A percentile compares a stretch with the other conserved stretches of the same genome.
phyloP scores from a whole-genome alignment of 495 filamentous ascomycete species.

The Chaetomium fimeti region DNA sequence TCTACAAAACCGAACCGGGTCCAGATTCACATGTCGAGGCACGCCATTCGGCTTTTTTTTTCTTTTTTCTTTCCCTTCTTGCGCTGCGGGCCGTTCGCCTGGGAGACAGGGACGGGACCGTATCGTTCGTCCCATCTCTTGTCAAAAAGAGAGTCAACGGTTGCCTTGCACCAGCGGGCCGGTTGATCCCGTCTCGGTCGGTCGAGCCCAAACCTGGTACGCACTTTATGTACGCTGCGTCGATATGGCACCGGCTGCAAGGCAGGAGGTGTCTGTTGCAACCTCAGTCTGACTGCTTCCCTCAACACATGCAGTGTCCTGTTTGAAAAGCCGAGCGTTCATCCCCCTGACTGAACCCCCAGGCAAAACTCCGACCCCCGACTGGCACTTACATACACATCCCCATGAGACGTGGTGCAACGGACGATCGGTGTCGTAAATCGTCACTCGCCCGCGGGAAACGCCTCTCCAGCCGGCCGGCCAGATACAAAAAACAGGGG shows the following conservation, averaged over 20 bases:
- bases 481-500: not conserved
- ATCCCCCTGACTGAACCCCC: not conserved
- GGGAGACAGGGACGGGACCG: too few relatives aligned
- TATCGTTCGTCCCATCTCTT: too few relatives aligned
- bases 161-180: not conserved
- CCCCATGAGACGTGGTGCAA: not conserved
- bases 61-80: not conserved
- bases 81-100: not conserved
- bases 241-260: not conserved
- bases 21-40: conserved; percentile 6
- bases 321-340: not conserved
- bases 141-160: too few relatives aligned
- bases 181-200: not conserved
- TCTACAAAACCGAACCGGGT: conserved; percentile 5
- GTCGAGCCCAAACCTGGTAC: not conserved
- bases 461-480: not conserved
- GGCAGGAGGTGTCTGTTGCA: not conserved
- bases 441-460: not conserved
- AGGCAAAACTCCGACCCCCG: too few relatives aligned
- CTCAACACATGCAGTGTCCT: not conserved
- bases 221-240: not conserved
- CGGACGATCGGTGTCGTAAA: not conserved
- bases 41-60: not conserved
- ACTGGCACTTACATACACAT: not conserved
- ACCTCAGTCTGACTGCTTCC: not conserved